Base-by-base conservation (phyloP, 2,329 filamentous ascomycete species). In the Alternaria alternata region DNA sequence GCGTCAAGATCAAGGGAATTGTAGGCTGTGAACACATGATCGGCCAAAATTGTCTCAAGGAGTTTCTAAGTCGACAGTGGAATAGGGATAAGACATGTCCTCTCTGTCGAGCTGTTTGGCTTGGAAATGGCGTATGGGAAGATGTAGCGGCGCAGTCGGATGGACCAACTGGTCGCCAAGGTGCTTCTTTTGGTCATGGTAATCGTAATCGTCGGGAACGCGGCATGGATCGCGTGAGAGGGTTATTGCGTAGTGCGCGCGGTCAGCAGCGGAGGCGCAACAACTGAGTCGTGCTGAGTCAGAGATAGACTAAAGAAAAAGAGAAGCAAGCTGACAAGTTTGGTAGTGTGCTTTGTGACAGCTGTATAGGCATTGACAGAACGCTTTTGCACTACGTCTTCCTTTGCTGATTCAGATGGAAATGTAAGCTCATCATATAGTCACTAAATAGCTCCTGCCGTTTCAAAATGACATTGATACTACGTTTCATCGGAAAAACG, bases 21-120 rank as follows among this genome's bases (percentile, higher is more conserved):
- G 5, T 6, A 7, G 34, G 34, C 18, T 56, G 54, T 22, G n/a
- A 34, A 26, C 54, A 56, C 54, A 41, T 51, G 44, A 41, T 51
- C 7, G 54, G 54, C 1, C 22, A 11, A 24, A 5, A 34, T 4
- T 56, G 44, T 22, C 28, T 51, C 4, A 12, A 24, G 9, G 24
- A 49, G 4, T 14, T 42, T 4, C 12, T 56, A 16, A 7, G 16
- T 8, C 24, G 14, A 16, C 7, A 28, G 0, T 12, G 24, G 5
- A 36, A 34, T 22, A 14, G 3, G n/a, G 30, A n/a, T 14, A 51
- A 34, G 44, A 22, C 20, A 9, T 56, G 54, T 36, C 54, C 54
- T n/a, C 41, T 51, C 12, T 56, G 54, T 8, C 16, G 51, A 20
- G 51, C 51, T 26, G 22, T 26, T 2, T 53, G 51, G 51, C 34